These are phyloP conservation scores for Plectosphaerella sp. DNA, from an alignment of 2,329 filamentous ascomycete species.

Conservation along the genomic window DNA sequence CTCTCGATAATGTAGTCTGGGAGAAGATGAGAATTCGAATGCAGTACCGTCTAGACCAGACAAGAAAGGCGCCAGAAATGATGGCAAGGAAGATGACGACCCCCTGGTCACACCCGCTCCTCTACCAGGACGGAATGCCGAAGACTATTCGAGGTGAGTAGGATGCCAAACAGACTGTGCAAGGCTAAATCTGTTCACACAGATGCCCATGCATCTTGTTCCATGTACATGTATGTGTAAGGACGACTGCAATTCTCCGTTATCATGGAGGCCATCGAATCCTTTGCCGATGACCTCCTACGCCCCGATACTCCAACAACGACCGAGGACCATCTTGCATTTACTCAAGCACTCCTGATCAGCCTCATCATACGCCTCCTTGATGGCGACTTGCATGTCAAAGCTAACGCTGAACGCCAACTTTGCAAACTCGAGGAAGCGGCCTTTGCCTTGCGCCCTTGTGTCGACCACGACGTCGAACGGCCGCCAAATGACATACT, in stretches of 20 bases:
- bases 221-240: slow-evolving; percentile 45
- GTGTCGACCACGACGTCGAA: slow-evolving; percentile 24
- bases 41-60: slow-evolving; percentile 42
- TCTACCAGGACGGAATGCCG: slow-evolving; percentile 50
- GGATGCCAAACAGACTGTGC: not conserved
- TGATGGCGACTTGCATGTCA: slow-evolving; percentile 32
- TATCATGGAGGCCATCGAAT: slow-evolving; percentile 43
- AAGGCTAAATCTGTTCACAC: not conserved
- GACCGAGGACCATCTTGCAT: slow-evolving; percentile 26
- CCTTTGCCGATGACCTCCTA: slow-evolving; percentile 37
- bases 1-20: not conserved
- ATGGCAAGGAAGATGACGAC: slow-evolving; percentile 46
- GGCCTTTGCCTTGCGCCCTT: slow-evolving; percentile 23
- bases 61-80: slow-evolving; percentile 40
- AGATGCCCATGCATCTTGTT: slow-evolving; percentile 51
- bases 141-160: slow-evolving; percentile 40
- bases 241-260: slow-evolving; percentile 40
- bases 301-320: slow-evolving; percentile 23
- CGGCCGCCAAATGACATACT: slow-evolving; percentile 14
- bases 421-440: slow-evolving; percentile 25
- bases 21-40: slow-evolving; percentile 26
- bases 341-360: slow-evolving; percentile 35
- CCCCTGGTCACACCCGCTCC: slow-evolving; percentile 47
- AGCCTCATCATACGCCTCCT: slow-evolving; percentile 42
- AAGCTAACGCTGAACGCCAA: slow-evolving; percentile 22